phyloP scores from a whole-genome alignment of 2,329 filamentous ascomycete genomes.

The Ampelomyces quisqualis region DNA sequence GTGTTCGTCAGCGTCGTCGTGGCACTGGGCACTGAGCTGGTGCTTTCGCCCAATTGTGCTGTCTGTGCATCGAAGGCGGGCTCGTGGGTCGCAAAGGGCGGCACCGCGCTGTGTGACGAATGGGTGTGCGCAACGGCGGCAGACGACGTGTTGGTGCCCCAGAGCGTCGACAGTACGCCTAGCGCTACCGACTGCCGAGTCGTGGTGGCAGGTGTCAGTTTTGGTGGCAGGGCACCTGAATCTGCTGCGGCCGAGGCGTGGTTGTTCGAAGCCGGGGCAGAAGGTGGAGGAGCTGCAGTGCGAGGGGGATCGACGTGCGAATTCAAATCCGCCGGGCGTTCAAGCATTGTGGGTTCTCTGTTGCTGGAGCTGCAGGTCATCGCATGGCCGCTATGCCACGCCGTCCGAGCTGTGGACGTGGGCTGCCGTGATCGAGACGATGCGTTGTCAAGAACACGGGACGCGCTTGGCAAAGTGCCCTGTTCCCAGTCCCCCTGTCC shows the following conservation, averaged over 20 bases:
- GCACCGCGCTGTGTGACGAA: conserved; percentile 18
- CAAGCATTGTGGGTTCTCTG: conserved; percentile 36
- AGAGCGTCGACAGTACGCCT: conserved; percentile 36
- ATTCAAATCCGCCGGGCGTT: conserved; percentile 27
- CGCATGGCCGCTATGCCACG: conserved; percentile 40
- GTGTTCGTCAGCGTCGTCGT: conserved; percentile 42
- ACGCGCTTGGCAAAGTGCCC: conserved; percentile 24
- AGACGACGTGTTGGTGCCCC: conserved; percentile 27
- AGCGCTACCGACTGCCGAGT: conserved; percentile 38
- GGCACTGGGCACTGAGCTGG: conserved; percentile 39
- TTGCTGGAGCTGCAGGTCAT: conserved; percentile 41
- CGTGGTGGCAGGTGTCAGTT: conserved; percentile 40
- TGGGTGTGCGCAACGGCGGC: conserved; percentile 14
- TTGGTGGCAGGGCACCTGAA: conserved; percentile 30
- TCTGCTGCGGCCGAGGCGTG: conserved; percentile 23
- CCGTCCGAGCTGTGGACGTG: conserved; percentile 36
- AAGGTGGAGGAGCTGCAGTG: conserved; percentile 21
- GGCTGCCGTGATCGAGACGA: conserved; percentile 38
- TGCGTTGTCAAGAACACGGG: conserved; percentile 32
- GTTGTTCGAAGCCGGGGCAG: conserved; percentile 21
- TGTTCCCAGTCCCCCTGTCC: too few species aligned
- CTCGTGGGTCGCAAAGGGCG: conserved; percentile 34
- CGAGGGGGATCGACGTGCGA: conserved; percentile 27
- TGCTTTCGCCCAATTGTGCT: conserved; percentile 34
- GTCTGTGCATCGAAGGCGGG: conserved; percentile 32